Evolutionary conservation across 2,329 filamentous ascomycete genomes (phyloP).

Genomic region (Microcyclospora pomicola): DNA sequence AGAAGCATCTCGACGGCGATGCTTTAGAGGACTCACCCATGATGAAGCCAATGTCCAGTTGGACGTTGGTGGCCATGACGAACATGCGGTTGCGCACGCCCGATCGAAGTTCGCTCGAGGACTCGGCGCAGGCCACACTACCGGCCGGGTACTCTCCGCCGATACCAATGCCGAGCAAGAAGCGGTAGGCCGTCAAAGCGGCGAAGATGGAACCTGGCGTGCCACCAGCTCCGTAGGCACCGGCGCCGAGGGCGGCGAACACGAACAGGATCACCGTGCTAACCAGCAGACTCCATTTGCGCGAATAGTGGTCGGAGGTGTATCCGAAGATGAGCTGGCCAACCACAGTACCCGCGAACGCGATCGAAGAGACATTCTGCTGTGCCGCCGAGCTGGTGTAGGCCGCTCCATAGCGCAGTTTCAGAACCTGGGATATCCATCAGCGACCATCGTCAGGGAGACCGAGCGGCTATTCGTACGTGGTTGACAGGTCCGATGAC

Average conservation of each 20-base stretch:
- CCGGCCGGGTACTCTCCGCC: constrained; percentile 66
- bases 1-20: too few species aligned
- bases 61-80: constrained; percentile 67
- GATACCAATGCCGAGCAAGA: constrained; percentile 49
- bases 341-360: constrained; percentile 70
- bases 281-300: constrained; percentile 65
- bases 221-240: constrained; percentile 60
- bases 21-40: too few species aligned
- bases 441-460: too few species aligned
- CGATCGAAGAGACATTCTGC: constrained; percentile 62
- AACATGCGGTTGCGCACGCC: constrained; percentile 82
- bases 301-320: constrained; percentile 69
- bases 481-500: constrained; percentile 83
- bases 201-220: constrained; percentile 59
- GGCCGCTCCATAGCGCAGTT: constrained; percentile 50
- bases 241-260: constrained; percentile 68
- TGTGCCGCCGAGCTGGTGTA: constrained; percentile 57
- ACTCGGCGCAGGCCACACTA: constrained; percentile 71
- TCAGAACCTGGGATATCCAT: too few species aligned
- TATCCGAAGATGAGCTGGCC: constrained; percentile 73
- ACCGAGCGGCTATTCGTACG: too few species aligned
- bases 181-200: constrained; percentile 67
- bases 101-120: constrained; percentile 63
- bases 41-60: constrained; percentile 77
- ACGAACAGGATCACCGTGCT: constrained; percentile 75